phyloP scores from a whole-genome alignment of 257 asterid species.

The Capsicum rhomboideum region DNA sequence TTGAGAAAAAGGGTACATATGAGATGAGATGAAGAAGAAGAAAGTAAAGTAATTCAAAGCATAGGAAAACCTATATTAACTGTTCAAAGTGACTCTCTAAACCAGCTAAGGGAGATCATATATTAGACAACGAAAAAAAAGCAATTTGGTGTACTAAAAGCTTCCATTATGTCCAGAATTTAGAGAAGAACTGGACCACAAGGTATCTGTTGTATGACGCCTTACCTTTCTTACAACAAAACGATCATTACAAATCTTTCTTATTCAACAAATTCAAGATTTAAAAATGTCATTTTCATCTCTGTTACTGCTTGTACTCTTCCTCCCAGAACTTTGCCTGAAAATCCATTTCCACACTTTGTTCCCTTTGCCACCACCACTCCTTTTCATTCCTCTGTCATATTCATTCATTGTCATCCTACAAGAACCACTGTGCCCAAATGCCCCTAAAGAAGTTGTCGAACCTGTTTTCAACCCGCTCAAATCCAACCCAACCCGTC shows the following conservation, averaged over 20 bases:
- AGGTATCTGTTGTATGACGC: no score
- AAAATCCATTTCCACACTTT: slow-evolving; percentile 90
- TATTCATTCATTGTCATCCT: slow-evolving; percentile 30
- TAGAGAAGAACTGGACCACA: no score
- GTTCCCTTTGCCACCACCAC: slow-evolving; percentile 27
- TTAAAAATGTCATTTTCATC: slow-evolving; percentile 9
- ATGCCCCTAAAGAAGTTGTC: not conserved
- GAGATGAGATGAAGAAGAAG: not conserved
- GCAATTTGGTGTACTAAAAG: no score
- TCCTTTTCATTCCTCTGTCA: slow-evolving; percentile 29
- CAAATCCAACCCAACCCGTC: not conserved
- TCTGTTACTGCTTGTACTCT: slow-evolving; percentile 23
- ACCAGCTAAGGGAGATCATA: not conserved
- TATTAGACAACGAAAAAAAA: not conserved
- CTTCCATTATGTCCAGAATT: no score
- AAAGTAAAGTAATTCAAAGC: not conserved
- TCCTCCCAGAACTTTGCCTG: slow-evolving; percentile 43
- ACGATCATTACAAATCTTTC: not conserved
- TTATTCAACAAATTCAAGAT: not conserved
- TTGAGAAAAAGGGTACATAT: not conserved
- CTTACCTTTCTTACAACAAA: no score
- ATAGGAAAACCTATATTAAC: not conserved
- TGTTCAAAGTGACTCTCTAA: not conserved
- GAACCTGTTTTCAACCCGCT: not conserved
- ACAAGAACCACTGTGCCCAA: slow-evolving; percentile 29